Percentiles rank a stretch among this genome's conserved stretches.
Conservation (phyloP, 257 asterid genomes). For the Verbena officinalis region DNA sequence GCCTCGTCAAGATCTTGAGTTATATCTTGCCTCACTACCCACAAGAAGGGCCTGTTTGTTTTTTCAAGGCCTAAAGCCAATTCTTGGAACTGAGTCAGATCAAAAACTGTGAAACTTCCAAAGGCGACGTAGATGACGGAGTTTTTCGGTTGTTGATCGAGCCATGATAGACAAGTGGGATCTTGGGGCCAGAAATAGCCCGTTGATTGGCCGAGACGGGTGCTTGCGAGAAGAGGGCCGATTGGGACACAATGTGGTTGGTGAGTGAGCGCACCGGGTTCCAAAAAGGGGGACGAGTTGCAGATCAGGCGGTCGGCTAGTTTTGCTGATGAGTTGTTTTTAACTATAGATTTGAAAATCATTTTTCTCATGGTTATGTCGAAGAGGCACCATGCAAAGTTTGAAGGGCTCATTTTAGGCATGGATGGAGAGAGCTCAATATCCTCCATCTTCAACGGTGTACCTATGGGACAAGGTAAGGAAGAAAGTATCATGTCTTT, state of each 20-base stretch:
- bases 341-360: conserved; percentile 17
- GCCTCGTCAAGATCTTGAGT: conserved; percentile 20
- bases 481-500: no score
- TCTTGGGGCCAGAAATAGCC: conserved; percentile 64
- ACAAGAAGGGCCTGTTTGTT: conserved; percentile 43
- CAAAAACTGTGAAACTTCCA: conserved; percentile 56
- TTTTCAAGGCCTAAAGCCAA: conserved; percentile 58
- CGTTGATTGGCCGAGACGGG: conserved; percentile 45
- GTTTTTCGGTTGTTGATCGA: conserved; percentile 43
- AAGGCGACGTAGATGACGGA: conserved; percentile 64
- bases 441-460: conserved; percentile 32
- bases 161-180: conserved; percentile 52
- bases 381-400: conserved; percentile 43
- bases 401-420: conserved; percentile 44
- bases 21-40: conserved; percentile 56
- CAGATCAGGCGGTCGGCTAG: conserved; percentile 45
- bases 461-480: no score
- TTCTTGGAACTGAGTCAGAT: conserved; percentile 49
- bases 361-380: conserved; percentile 18
- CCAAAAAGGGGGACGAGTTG: conserved; percentile 53
- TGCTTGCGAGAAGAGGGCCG: conserved; percentile 57
- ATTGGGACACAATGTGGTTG: conserved; percentile 38
- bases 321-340: conserved; percentile 28
- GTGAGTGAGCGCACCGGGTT: conserved; percentile 41
- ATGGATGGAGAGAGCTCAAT: conserved; percentile 45